Percentiles rank a stretch among this genome's conserved stretches.
Conservation (phyloP, 2,329 filamentous ascomycete species). For the Eutypa lata region DNA sequence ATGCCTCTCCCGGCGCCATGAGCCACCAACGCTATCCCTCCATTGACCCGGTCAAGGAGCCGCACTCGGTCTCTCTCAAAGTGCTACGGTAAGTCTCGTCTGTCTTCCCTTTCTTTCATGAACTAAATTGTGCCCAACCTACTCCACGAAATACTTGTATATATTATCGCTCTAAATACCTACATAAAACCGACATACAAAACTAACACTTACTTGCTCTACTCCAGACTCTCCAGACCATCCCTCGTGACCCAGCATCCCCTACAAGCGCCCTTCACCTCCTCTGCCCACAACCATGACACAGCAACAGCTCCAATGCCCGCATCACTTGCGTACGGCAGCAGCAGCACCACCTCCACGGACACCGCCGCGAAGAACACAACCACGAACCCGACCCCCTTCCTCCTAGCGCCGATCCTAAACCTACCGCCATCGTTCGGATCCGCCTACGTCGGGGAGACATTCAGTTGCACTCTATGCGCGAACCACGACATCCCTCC, state of each 20-base stretch:
- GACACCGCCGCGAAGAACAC: slow-evolving; percentile 26
- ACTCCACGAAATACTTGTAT: no score
- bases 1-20: slow-evolving; percentile 33
- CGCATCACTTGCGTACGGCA: slow-evolving; percentile 76
- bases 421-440: slow-evolving; percentile 90
- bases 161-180: neutral
- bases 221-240: slow-evolving; percentile 71
- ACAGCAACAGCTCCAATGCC: slow-evolving; percentile 37
- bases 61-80: slow-evolving; percentile 76
- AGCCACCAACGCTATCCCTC: slow-evolving; percentile 58
- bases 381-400: slow-evolving; percentile 50
- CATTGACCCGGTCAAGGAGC: slow-evolving; percentile 64
- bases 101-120: no score
- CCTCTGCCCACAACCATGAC: slow-evolving; percentile 38
- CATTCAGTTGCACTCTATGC: slow-evolving; percentile 89
- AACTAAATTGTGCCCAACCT: no score
- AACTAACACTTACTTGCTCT: neutral
- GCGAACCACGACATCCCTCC: slow-evolving; percentile 77
- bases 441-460: slow-evolving; percentile 92
- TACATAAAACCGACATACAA: neutral
- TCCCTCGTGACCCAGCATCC: slow-evolving; percentile 71
- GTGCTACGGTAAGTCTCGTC: slow-evolving; percentile 57
- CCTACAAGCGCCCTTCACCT: slow-evolving; percentile 45
- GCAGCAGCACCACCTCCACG: slow-evolving; percentile 24
- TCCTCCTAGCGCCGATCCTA: slow-evolving; percentile 62